Evolutionary conservation across 2,329 filamentous ascomycete species (phyloP).

Genomic region (Aspergillus unguis): DNA sequence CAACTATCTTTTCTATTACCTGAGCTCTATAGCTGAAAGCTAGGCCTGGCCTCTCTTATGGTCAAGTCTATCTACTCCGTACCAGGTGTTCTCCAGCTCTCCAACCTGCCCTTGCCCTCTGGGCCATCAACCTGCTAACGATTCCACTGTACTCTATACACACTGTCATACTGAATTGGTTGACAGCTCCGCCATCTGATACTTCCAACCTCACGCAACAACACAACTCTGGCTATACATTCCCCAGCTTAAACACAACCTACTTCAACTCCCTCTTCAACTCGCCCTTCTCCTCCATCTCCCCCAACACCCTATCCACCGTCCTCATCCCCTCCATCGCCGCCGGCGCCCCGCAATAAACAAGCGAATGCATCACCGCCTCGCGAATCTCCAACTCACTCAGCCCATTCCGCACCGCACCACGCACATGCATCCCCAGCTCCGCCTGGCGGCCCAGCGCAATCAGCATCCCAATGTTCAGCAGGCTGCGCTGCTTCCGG

Average conservation of each 20-base stretch:
- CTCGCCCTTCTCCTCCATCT: conserved; percentile 49
- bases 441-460: conserved; percentile 59
- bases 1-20: too few species aligned
- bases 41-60: too few species aligned
- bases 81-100: too few species aligned
- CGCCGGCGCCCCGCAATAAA: conserved; percentile 54
- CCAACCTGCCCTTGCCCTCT: too few species aligned
- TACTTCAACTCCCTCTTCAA: conserved; percentile 17
- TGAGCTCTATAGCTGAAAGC: too few species aligned
- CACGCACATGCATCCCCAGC: conserved; percentile 60
- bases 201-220: not conserved
- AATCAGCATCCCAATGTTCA: conserved; percentile 65
- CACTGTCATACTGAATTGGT: too few species aligned
- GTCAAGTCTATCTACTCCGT: too few species aligned
- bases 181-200: too few species aligned
- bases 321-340: conserved; percentile 55
- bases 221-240: not conserved
- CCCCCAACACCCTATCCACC: conserved; percentile 50
- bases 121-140: too few species aligned
- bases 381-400: conserved; percentile 62
- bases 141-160: too few species aligned
- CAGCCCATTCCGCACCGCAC: conserved; percentile 61
- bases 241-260: not conserved
- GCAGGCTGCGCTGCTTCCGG: conserved; percentile 58
- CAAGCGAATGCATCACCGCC: conserved; percentile 50